Conservation (phyloP, 768 basidiomycete species). For the Lentinula aciculospora region DNA sequence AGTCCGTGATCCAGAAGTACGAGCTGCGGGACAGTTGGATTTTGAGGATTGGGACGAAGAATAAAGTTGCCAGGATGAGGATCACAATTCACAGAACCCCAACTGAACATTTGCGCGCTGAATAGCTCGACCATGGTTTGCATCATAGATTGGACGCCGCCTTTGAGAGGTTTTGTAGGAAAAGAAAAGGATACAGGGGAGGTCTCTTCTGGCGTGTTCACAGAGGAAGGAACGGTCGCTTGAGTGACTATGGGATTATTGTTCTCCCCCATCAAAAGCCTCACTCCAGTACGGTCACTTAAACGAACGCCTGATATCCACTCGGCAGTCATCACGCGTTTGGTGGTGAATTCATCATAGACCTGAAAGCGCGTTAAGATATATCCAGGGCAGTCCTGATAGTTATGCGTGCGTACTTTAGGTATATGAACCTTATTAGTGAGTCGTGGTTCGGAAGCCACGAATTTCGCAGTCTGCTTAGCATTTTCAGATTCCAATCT, state of each 20-base stretch:
- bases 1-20: slow-evolving; percentile 92
- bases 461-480: slow-evolving; percentile 55
- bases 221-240: slow-evolving; percentile 9
- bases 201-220: background rate
- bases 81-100: slow-evolving; percentile 87
- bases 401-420: slow-evolving; percentile 23
- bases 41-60: slow-evolving; percentile 52
- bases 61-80: slow-evolving; percentile 77
- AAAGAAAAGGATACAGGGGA: slow-evolving; percentile 19
- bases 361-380: slow-evolving; percentile 17
- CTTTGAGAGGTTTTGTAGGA: slow-evolving; percentile 39
- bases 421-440: slow-evolving; percentile 74
- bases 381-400: background rate
- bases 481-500: slow-evolving; percentile 76
- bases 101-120: slow-evolving; percentile 86
- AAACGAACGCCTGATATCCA: slow-evolving; percentile 79
- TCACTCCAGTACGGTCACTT: slow-evolving; percentile 55
- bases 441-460: slow-evolving; percentile 68
- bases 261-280: slow-evolving; percentile 50
- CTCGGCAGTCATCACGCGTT: slow-evolving; percentile 77
- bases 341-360: slow-evolving; percentile 65
- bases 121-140: slow-evolving; percentile 84
- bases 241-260: slow-evolving; percentile 4
- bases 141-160: slow-evolving; percentile 67
- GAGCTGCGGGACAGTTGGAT: slow-evolving; percentile 47